These are phyloP conservation scores for Aspergillus unguis DNA, from an alignment of 2,329 filamentous ascomycete genomes.

Conservation along the genomic window DNA sequence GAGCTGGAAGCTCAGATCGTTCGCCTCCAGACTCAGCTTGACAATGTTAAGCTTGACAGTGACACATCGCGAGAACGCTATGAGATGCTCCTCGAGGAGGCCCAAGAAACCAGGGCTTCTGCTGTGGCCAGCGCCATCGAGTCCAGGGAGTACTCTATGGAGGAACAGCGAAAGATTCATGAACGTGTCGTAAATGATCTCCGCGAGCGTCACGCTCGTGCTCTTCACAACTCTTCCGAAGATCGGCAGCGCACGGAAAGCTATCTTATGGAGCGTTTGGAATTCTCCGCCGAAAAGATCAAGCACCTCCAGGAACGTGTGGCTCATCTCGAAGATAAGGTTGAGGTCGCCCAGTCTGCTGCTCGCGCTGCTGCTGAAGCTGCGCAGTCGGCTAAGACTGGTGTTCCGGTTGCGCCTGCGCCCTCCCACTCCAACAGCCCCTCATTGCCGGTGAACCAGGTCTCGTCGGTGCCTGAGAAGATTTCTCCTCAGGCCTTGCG, in stretches of 20 bases:
- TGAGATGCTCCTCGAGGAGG: slow-evolving; percentile 81
- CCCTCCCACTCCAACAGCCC: slow-evolving; percentile 46
- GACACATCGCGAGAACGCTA: slow-evolving; percentile 77
- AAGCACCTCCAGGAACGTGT: slow-evolving; percentile 84
- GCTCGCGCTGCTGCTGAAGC: slow-evolving; percentile 78
- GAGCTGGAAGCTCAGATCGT: slow-evolving; percentile 77
- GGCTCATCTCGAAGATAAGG: slow-evolving; percentile 79
- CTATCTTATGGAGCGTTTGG: slow-evolving; percentile 75
- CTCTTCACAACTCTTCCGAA: slow-evolving; percentile 69
- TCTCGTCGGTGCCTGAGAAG: slow-evolving; percentile 66
- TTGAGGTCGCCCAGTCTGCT: slow-evolving; percentile 84
- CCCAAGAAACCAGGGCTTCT: slow-evolving; percentile 64
- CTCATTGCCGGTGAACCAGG: slow-evolving; percentile 44
- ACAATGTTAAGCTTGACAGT: slow-evolving; percentile 72
- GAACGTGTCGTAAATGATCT: slow-evolving; percentile 73
- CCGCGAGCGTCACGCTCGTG: slow-evolving; percentile 69
- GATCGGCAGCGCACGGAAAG: slow-evolving; percentile 78
- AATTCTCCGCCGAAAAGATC: slow-evolving; percentile 77
- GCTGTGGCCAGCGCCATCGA: slow-evolving; percentile 55
- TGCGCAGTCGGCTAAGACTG: slow-evolving; percentile 57
- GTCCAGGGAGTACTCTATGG: slow-evolving; percentile 51
- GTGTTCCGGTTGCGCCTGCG: slow-evolving; percentile 31
- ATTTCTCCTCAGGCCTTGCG: slow-evolving; percentile 91
- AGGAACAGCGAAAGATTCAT: slow-evolving; percentile 62
- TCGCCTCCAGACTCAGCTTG: slow-evolving; percentile 69